Evolutionary conservation across 2,329 filamentous ascomycete species (phyloP).

Genomic region (Venturiaceae sp.): DNA sequence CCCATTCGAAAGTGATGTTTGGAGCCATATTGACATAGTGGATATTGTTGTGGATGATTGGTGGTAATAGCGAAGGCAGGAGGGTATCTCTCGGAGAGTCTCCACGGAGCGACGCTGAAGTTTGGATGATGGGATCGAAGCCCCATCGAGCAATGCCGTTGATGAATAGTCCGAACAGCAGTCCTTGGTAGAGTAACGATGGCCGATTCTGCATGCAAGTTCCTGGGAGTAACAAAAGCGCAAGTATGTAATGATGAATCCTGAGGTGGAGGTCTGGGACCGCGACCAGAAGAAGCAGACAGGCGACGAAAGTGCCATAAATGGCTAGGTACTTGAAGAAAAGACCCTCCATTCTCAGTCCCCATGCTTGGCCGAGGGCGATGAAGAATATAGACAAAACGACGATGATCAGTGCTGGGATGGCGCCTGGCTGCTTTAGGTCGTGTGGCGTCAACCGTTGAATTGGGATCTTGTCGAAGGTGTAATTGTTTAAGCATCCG

Average conservation of each 20-base stretch:
- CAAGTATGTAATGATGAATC: constrained; percentile 92
- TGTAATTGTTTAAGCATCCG: constrained; percentile 88
- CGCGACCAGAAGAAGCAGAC: constrained; percentile 60
- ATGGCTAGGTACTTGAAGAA: constrained; percentile 68
- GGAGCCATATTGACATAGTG: constrained; percentile 28
- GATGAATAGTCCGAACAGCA: constrained; percentile 84
- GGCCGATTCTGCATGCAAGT: constrained; percentile 83
- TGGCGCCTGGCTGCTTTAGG: constrained; percentile 79
- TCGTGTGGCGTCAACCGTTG: constrained; percentile 86
- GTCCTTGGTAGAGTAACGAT: constrained; percentile 76
- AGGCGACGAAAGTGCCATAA: constrained; percentile 58
- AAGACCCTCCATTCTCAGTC: constrained; percentile 75
- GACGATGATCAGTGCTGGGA: constrained; percentile 70
- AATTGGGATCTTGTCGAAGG: constrained; percentile 88
- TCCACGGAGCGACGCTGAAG: constrained; percentile 57
- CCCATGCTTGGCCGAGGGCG: constrained; percentile 68
- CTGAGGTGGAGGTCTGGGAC: constrained; percentile 72
- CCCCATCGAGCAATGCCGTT: constrained; percentile 93
- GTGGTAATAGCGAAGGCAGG: constrained; percentile 39
- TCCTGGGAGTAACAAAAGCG: constrained; percentile 75
- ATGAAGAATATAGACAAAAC: constrained; percentile 60
- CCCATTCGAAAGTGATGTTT: constrained; percentile 56
- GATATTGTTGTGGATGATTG: constrained; percentile 33
- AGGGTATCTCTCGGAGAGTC: constrained; percentile 44
- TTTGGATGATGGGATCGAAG: constrained; percentile 82